Base-by-base conservation (phyloP, 345 rosid species). In the Erucastrum elatum region DNA sequence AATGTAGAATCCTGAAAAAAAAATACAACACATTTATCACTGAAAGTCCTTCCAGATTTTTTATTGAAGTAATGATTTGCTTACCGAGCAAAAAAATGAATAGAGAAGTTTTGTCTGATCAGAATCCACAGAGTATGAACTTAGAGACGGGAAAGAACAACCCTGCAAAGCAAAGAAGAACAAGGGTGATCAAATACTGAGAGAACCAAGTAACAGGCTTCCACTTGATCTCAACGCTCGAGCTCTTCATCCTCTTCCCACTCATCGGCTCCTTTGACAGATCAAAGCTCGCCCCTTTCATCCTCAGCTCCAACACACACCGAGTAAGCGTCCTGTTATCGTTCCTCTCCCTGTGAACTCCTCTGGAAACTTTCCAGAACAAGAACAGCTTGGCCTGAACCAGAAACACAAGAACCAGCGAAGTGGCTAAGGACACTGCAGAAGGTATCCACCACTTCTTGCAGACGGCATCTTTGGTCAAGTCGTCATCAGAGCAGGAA, bases 211-310 rank as follows among this genome's bases (percentile, higher is more conserved):
- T 87, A 35, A 93, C 61, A 34, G 94, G 98, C 80, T 89, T 93
- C 98, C 98, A 93, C 62, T 93, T 90, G 81, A 96, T 90, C 86
- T 93, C 96, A 35, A 96, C 98, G 66, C 98, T 91, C 0, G 98
- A 91, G 63, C 99, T 96, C 87, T 90, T 93, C 90, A 93, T 87
- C 79, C 90, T 90, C 86, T 81, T 91, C 76, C 96, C 92, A 44
- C 75, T 80, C 71, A 75, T 80, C 6, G 98, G 98, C 79, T 96
- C 99, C 77, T 93, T 96, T 0, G 96, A 89, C 85, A 96, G 30
- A 82, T 96, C 97, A 11, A 93, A 93, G 85, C 94, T 93, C 21
- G 87, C 82, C 7, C 99, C 99, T 85, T 95, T 91, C 99, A 91
- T 93, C 75, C 98, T 85, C 88, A 96, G 81, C 75, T 93, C 99